phyloP scores from a whole-genome alignment of 164 flowering plant genomes.

The Cinnamomum micranthum region DNA sequence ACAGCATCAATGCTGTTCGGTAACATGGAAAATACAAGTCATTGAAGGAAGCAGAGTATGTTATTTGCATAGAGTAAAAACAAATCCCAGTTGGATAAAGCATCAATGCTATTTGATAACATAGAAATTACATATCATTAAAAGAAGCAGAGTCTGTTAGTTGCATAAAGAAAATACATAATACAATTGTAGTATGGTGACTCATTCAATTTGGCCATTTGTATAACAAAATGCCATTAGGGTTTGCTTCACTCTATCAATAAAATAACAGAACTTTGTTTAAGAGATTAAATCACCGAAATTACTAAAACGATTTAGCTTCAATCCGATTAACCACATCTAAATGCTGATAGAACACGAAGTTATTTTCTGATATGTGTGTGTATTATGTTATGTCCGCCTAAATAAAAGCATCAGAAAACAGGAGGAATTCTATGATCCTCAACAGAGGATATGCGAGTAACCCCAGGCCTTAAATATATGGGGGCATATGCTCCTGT shows the following conservation, averaged over 20 bases:
- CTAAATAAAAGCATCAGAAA: too few species aligned
- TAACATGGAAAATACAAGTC: background rate
- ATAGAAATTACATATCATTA: background rate
- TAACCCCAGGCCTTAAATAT: background rate
- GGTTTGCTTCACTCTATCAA: too few species aligned
- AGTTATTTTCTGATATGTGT: too few species aligned
- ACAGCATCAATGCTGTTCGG: conserved; percentile 90
- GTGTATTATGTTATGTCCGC: too few species aligned
- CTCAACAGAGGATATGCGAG: background rate
- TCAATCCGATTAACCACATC: too few species aligned
- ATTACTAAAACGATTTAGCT: too few species aligned
- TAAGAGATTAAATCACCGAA: too few species aligned
- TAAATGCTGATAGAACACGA: too few species aligned
- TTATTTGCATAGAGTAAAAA: conserved; percentile 2
- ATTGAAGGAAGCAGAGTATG: background rate
- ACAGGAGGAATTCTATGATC: background rate
- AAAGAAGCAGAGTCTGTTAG: background rate
- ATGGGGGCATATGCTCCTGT: background rate
- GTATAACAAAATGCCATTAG: background rate
- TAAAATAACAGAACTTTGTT: too few species aligned
- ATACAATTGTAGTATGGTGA: too few species aligned
- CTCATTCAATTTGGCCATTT: background rate
- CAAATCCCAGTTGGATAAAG: conserved; percentile 94
- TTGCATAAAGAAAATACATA: background rate
- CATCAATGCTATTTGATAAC: conserved; percentile 68